Percentiles rank a stretch among this genome's conserved stretches.
phyloP scores from a whole-genome alignment of 108 stramenopile species.

The Nannochloropsis granulata region DNA sequence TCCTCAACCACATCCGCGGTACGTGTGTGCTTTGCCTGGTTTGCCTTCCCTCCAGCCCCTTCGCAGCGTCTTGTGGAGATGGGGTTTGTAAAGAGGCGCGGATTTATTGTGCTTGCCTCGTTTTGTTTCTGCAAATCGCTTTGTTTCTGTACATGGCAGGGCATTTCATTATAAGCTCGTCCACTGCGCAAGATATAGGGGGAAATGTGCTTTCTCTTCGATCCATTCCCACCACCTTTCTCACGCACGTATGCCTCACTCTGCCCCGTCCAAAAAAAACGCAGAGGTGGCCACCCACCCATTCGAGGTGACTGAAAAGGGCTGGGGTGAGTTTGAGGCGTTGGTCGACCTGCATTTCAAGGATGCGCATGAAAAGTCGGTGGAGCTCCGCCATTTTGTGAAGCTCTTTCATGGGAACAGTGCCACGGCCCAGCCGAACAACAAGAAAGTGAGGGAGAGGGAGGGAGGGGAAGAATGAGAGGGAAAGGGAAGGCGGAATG shows the following conservation, averaged over 20 bases:
- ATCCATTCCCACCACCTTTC: background rate
- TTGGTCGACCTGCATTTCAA: constrained; percentile 72
- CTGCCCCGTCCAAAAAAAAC: background rate
- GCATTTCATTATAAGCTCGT: background rate
- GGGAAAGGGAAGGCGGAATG: background rate
- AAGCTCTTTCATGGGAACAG: background rate
- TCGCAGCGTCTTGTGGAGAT: no score
- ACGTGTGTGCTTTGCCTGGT: background rate
- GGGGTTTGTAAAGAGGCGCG: background rate
- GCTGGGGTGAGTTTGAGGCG: constrained; percentile 98
- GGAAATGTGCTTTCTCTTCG: background rate
- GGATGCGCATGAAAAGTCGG: constrained; percentile 48
- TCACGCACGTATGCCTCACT: no score
- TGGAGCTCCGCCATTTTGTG: constrained; percentile 48
- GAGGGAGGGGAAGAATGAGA: background rate
- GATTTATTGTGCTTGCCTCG: background rate
- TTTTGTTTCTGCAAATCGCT: background rate
- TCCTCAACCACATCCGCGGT: constrained; percentile 45
- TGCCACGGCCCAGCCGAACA: background rate
- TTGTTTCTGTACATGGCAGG: background rate
- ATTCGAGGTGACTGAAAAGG: constrained; percentile 63
- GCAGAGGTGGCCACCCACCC: constrained; percentile 24
- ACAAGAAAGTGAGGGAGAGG: background rate
- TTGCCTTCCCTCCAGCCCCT: no score
- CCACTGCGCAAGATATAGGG: background rate